Evolutionary conservation across 2,329 filamentous ascomycete genomes (phyloP), one percentile per base, ranked within the genome.

Genomic region (Nemania abortiva): DNA sequence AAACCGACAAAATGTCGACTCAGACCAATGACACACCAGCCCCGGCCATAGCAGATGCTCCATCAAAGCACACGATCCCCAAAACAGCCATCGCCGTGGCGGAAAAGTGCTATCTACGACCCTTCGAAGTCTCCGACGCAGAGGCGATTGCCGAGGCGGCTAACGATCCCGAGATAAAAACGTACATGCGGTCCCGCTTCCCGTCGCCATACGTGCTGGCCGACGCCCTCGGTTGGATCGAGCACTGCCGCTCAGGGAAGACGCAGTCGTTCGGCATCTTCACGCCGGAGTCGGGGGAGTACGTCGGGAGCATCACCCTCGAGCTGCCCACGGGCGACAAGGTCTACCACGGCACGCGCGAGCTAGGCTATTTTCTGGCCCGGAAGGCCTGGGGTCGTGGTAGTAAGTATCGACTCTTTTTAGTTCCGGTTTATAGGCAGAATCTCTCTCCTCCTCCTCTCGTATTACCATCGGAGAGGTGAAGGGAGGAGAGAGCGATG

Each of bases 311-410:
- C 65, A 77, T 86, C 13, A 82, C 84, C 45, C 72, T 86, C 50
- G 77, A 77, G 50, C 70, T 77, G 3, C 73, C 71, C 2, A 65
- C 75, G 11, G 70, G 71, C 15, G 82, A 84, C 62, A 77, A 83
- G 72, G 78, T 84, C 66, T 80, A 79, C 70, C 78, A 80, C 56
- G 78, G 81, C 56, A 84, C 81, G 3, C 80, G 81, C 74, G 84
- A 87, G 77, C 6, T 88, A 0, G 86, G 85, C 4, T 88, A 87
- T 77, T 87, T 82, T 81, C 47, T 85, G 27, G 81, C 78, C 0
- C 78, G 77, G 45, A 71, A 76, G 11, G 76, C 79, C 56, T 85
- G 85, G 85, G 84, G 85, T 0, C 79, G 78, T 34, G 86, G 86
- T 0, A 80, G 84, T 65, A 81, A 79, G 64, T 82, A 79, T 0